Base-by-base conservation (phyloP, 495 filamentous ascomycete genomes). In the Wilcoxina mikolae region DNA sequence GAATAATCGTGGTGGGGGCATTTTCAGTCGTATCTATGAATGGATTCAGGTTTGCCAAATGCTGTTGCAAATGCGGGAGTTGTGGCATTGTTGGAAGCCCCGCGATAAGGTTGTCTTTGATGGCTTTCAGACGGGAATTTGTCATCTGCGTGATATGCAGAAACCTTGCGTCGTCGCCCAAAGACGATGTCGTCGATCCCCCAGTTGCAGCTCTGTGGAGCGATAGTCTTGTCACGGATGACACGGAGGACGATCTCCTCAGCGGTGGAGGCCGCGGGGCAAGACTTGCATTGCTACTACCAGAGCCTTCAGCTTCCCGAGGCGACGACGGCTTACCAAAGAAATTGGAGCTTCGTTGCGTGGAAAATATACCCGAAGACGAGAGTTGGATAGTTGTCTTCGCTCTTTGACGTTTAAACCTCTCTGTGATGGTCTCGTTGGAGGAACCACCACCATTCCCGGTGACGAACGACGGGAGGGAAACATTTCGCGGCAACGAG, bases 71-170 rank as follows among this genome's bases (percentile, higher is more conserved):
- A 57, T 75, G 73, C 11, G 78, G 80, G 56, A 84, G 62, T 51
- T 78, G 81, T 66, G 87, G 25, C 22, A 85, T 54, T 75, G 85
- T 10, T 82, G 73, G 42, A 66, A 80, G 62, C 90, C 89, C 66
- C 81, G 79, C 56, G 81, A 77, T 66, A 80, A 93, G 43, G n/a
- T 58, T 55, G 64, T 96, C 90, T 61, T 79, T 83, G 67, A 96
- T 91, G 2, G 90, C 90, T 69, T 94, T 94, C 59, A 91, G 71
- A 26, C 90, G 77, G 54, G 83, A 85, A 59, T 95, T 96, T 52
- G 87, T 81, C 63, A 85, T 80, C 47, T 80, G 77, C 43, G 81
- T 77, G 4, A 93, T 78, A 69, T 90, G 73, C 48, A 82, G 76
- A 67, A 90, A 96, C 42, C 82, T 77, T n/a, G 78, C 75, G 57